Percentiles rank a stretch among this genome's conserved stretches.
These are phyloP conservation scores for Neurospora intermedia DNA, from an alignment of 495 filamentous ascomycete species.

Conservation along the genomic window DNA sequence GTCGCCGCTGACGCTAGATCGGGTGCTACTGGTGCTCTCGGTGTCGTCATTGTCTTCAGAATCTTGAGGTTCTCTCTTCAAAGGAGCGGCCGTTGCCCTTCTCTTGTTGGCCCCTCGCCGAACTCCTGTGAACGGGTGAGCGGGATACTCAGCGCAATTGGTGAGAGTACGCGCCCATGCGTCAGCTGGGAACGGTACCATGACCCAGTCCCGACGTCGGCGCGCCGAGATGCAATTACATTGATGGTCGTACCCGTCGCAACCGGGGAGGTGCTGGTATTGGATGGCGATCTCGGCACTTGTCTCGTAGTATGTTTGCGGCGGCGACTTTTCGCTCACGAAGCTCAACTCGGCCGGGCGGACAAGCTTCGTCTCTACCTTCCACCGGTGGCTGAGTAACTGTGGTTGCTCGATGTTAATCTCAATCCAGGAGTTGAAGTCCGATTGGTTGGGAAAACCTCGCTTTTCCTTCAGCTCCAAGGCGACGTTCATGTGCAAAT, in stretches of 20 bases:
- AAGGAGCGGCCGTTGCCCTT: background rate
- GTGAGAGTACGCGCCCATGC: slow-evolving; percentile 38
- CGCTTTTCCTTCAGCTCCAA: slow-evolving; percentile 35
- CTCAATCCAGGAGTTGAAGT: slow-evolving; percentile 39
- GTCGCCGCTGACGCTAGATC: background rate
- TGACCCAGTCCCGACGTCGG: slow-evolving; percentile 17
- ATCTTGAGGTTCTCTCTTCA: slow-evolving; percentile 3
- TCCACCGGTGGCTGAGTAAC: slow-evolving; percentile 37
- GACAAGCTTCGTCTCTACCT: slow-evolving; percentile 35
- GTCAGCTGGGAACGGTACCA: slow-evolving; percentile 39
- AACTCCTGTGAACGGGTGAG: slow-evolving; percentile 16
- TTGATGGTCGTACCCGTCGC: slow-evolving; percentile 16
- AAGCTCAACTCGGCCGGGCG: slow-evolving; percentile 36
- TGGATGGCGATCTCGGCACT: slow-evolving; percentile 23
- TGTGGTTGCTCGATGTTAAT: slow-evolving; percentile 34
- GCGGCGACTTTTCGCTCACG: slow-evolving; percentile 17
- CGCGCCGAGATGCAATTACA: slow-evolving; percentile 22
- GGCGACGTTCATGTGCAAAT: slow-evolving; percentile 41
- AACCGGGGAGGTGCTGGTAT: slow-evolving; percentile 30
- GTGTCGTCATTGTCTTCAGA: slow-evolving; percentile 4
- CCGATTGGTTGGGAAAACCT: slow-evolving; percentile 35
- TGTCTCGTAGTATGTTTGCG: slow-evolving; percentile 20
- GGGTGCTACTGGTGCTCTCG: slow-evolving; percentile 6
- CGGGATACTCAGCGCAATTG: slow-evolving; percentile 33
- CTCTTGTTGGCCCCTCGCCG: background rate